Base-by-base conservation (phyloP, 2,329 filamentous ascomycete species). In the Nothophaeocryptopus gaeumannii region DNA sequence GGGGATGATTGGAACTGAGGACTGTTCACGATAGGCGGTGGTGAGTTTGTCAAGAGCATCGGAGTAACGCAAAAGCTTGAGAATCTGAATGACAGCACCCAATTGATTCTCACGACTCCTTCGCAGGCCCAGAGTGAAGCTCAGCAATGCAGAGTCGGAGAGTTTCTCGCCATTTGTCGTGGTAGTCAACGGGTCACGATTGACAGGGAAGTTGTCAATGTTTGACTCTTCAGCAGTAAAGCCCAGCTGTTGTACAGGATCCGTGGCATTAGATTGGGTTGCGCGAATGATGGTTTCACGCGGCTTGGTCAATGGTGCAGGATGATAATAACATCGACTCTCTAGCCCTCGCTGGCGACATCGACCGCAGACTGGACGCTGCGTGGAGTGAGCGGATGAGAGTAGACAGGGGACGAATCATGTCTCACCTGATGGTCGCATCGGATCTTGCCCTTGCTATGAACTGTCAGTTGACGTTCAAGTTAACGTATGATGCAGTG, bases 301-400 rank as follows among this genome's bases (percentile, higher is more conserved):
- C 12, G 45, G 26, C 5, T 40, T 49, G 5, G 56, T 59, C 11
- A 59, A 33, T 8, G 56, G 56, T 12, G 56, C 54, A 7, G 56
- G 54, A 45, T 59, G 52, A 29, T 58, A 57, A 29, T 13, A 59
- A 36, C 56, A 58, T 32, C 50, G 26, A n/a, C 39, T 13, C 10
- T 16, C 16, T 14, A 47, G 43, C 1, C 47, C 42, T 5, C 56
- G 49, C 8, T 51, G 44, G 8, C 33, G 39, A 34, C 56, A 59
- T 15, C 56, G 44, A 39, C 36, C 47, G 16, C 56, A 59, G 9
- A 48, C 30, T 3, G 54, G 56, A 10, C 32, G 35, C 37, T 51
- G 39, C 12, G n/a, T 5, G 16, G 29, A 15, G 5, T 45, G 39
- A 42, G 39, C 11, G 11, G 13, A 33, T 10, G 31, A 20, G n/a